phyloP scores from a whole-genome alignment of 805 yeast genomes.

The Saturnispora zaruensis region DNA sequence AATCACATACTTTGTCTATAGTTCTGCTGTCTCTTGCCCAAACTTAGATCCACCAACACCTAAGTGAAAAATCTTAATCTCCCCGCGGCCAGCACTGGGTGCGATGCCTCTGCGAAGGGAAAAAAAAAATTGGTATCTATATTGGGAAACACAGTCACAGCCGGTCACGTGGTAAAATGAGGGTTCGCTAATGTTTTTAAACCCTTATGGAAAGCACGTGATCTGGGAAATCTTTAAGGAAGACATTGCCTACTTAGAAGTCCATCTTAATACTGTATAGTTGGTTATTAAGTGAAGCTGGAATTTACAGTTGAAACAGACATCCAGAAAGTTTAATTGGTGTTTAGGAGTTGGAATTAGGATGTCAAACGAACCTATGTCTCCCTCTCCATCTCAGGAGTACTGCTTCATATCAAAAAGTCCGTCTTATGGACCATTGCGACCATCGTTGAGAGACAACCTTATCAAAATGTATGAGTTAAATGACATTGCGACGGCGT shows the following conservation, averaged over 20 bases:
- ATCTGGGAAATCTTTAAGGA: no score
- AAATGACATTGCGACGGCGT: conserved; percentile 59
- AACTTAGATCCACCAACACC: background rate
- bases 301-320: background rate
- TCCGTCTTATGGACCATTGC: conserved; percentile 33
- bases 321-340: background rate
- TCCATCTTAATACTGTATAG: no score
- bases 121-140: background rate
- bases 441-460: conserved; percentile 68
- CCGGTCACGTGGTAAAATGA: background rate
- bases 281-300: background rate
- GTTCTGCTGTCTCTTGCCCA: background rate
- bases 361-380: background rate
- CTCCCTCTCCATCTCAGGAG: conserved; percentile 2
- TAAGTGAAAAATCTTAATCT: conserved; percentile 4
- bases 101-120: background rate
- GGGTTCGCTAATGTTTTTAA: background rate
- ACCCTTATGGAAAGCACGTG: conserved; percentile 4
- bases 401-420: conserved; percentile 28
- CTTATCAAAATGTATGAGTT: conserved; percentile 62
- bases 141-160: conserved; percentile 2
- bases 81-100: background rate
- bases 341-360: background rate
- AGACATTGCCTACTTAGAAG: no score
- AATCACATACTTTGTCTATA: conserved; percentile 1